phyloP scores from a whole-genome alignment of 139 green algal genomes.

The Mychonastes homosphaera region DNA sequence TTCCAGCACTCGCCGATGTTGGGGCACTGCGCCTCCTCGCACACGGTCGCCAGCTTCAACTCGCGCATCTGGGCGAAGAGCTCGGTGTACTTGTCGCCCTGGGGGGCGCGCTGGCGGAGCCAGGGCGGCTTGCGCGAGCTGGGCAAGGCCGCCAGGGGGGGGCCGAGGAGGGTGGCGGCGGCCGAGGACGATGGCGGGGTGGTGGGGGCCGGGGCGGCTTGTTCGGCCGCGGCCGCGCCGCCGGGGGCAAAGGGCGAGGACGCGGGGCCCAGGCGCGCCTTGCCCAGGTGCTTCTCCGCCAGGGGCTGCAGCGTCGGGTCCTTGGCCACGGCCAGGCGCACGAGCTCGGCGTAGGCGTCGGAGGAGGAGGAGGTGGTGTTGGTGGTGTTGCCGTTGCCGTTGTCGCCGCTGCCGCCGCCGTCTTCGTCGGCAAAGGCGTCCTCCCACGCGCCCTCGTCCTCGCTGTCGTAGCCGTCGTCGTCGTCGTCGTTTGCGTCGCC shows the following conservation, averaged over 20 bases:
- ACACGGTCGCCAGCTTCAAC: conserved; percentile 94
- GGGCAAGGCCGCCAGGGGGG: conserved; percentile 24
- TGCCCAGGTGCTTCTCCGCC: conserved; percentile 39
- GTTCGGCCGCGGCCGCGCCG: background rate
- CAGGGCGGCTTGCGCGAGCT: conserved; percentile 78
- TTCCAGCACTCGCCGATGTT: conserved; percentile 98
- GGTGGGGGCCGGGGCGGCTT: background rate
- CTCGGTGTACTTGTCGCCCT: conserved; percentile 76
- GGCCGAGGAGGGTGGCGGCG: conserved; percentile 28
- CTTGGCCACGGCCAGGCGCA: conserved; percentile 58
- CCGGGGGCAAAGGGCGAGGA: background rate
- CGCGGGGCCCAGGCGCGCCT: too few relatives aligned
- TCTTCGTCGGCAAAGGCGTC: background rate
- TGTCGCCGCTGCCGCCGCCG: background rate
- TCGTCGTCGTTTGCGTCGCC: too few relatives aligned
- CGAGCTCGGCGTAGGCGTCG: conserved; percentile 75
- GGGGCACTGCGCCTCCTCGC: conserved; percentile 88
- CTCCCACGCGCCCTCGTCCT: background rate
- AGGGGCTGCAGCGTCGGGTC: conserved; percentile 59
- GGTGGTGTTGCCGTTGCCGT: background rate
- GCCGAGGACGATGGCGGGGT: background rate
- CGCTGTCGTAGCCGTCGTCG: too few relatives aligned
- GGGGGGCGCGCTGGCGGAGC: conserved; percentile 84
- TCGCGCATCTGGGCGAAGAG: conserved; percentile 77
- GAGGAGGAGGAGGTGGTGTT: conserved; percentile 4